Base-by-base conservation (phyloP, 2,329 filamentous ascomycete genomes). In the Penicillium sp. region DNA sequence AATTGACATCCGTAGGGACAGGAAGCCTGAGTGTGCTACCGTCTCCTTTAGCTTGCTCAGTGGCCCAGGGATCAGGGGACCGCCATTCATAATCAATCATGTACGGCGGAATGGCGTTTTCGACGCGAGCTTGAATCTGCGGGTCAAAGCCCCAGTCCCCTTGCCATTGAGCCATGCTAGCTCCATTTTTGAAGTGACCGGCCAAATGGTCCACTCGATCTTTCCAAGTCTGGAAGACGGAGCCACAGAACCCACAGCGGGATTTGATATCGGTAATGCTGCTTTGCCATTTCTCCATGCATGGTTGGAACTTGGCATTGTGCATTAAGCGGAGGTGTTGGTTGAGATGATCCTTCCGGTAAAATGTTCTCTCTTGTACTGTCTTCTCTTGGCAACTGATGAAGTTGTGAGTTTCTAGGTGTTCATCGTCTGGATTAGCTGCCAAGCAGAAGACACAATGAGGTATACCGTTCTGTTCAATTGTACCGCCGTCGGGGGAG, bases 281-380 rank as follows among this genome's bases (percentile, higher is more conserved):
- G 29, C 81, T 81, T 67, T 83, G 84, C 84, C 84, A 87, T 38
- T 74, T 73, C 27, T 86, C 81, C 84, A 86, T 86, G 52, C 75
- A 78, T 1, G 76, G 63, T 2, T 76, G 77, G 69, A 85, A 80
- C 61, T 83, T 83, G 63, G 81, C 82, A 59, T 79, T 78, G 66
- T 87, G 84, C 78, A 86, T 84, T 53, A 86, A 73, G 37, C 83
- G 78, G 33, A 86, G 71, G 68, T 87, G 84, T 65, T 87, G 84
- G 50, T 84, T 80, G 13, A 87, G 76, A 65, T 87, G 84, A 64
- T 87, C 84, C 69, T 86, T 86, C 27, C 84, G 77, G 65, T 84
- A 86, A 68, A 86, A 87, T 0, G 83, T 86, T 37, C 85, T 78
- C 56, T 85, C 82, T 46, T 84, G 81, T 1, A 81, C 62, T 4